phyloP scores from a whole-genome alignment of 2,329 filamentous ascomycete genomes.

The Didymella glomerata region DNA sequence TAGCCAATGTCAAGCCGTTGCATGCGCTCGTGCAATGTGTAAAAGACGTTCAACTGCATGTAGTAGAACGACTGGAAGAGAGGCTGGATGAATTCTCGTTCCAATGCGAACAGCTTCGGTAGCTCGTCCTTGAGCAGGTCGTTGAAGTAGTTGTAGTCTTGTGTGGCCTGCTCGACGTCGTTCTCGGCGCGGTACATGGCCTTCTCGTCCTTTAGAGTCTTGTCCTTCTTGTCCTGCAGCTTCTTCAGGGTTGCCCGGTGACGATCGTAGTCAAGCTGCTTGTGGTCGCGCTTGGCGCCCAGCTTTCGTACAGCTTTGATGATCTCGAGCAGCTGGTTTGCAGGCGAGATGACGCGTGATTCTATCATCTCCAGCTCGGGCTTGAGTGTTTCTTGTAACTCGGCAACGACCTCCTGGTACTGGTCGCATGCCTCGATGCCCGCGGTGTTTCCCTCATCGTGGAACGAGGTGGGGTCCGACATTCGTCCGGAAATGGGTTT shows the following conservation, averaged over 20 bases:
- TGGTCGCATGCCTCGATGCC: conserved; percentile 96
- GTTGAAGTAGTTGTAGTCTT: conserved; percentile 98
- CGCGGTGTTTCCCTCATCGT: conserved; percentile 85
- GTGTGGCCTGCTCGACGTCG: conserved; percentile 87
- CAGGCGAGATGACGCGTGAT: conserved; percentile 85
- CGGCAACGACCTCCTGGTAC: conserved; percentile 89
- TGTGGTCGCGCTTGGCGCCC: conserved; percentile 90
- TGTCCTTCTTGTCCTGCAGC: conserved; percentile 97
- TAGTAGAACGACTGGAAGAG: conserved; percentile 99
- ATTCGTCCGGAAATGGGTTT: conserved; percentile 96
- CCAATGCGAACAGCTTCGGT: conserved; percentile 87
- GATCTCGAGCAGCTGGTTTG: conserved; percentile 90
- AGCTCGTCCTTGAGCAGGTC: conserved; percentile 95
- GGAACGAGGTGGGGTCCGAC: conserved; percentile 87
- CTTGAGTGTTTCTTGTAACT: conserved; percentile 84
- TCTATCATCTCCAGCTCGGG: conserved; percentile 99
- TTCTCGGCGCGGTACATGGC: conserved; percentile 94
- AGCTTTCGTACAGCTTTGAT: conserved; percentile 95
- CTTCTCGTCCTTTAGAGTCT: conserved; percentile 95
- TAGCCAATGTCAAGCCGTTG: conserved; percentile 97
- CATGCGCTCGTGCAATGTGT: conserved; percentile 98
- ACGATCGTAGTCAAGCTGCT: conserved; percentile 95
- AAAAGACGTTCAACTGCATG: conserved; percentile 99
- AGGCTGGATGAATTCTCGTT: conserved; percentile 93
- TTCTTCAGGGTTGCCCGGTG: conserved; percentile 87